Percentiles rank a stretch among this genome's conserved stretches.
These are phyloP conservation scores for Stagonosporopsis chrysanthemi DNA, from an alignment of 2,329 filamentous ascomycete genomes.

Conservation along the genomic window DNA sequence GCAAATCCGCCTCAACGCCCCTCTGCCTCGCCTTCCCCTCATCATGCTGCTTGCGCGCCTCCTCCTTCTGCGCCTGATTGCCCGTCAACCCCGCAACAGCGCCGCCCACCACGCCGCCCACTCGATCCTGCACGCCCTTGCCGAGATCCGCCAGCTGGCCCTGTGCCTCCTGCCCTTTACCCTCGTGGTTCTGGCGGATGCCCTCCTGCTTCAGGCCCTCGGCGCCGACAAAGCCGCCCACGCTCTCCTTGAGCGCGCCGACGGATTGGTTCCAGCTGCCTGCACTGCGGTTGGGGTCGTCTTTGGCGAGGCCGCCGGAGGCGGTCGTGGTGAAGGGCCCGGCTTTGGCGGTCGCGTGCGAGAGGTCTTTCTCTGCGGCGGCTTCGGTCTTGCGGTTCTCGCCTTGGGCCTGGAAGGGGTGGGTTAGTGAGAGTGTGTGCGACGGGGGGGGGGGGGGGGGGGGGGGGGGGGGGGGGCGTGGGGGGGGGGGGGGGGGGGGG, in stretches of 20 bases:
- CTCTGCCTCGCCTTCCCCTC: constrained; percentile 84
- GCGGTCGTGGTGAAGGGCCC: constrained; percentile 74
- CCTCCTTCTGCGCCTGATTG: constrained; percentile 68
- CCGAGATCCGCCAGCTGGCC: constrained; percentile 81
- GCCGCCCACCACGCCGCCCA: constrained; percentile 73
- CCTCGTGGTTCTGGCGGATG: constrained; percentile 78
- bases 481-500: too few relatives aligned
- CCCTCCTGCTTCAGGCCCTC: constrained; percentile 78
- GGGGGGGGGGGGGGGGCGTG: too few relatives aligned
- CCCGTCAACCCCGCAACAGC: constrained; percentile 77
- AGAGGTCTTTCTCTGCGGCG: constrained; percentile 72
- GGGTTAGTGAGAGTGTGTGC: constrained; percentile 32
- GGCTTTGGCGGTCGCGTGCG: constrained; percentile 76
- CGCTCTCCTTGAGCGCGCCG: constrained; percentile 82
- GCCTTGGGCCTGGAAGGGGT: constrained; percentile 60
- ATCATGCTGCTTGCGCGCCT: constrained; percentile 76
- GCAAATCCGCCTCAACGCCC: constrained; percentile 80
- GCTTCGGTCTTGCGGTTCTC: constrained; percentile 71
- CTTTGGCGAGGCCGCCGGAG: constrained; percentile 73
- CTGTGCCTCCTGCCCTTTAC: constrained; percentile 81
- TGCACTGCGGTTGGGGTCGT: constrained; percentile 73
- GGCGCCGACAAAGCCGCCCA: constrained; percentile 78
- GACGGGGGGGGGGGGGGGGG: background rate
- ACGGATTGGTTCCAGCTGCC: constrained; percentile 89
- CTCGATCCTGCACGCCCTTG: constrained; percentile 63